Percentiles rank a stretch among this genome's conserved stretches.
phyloP scores from a whole-genome alignment of 106 monocot genomes.

The Ottelia alismoides region DNA sequence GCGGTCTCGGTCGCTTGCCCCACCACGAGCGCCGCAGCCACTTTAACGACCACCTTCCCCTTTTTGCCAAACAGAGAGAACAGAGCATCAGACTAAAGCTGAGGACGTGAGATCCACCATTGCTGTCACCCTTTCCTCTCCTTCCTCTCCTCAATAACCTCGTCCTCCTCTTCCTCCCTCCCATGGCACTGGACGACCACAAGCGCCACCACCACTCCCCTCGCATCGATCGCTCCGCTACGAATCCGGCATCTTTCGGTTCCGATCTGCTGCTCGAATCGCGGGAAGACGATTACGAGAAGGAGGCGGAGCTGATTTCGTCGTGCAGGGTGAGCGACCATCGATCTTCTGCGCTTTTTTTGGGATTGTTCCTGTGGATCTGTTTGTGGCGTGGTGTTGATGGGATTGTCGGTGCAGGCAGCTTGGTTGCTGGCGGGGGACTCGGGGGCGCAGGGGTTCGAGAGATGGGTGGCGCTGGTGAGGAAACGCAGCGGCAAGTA shows the following conservation, averaged over 20 bases:
- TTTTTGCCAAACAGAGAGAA: neutral
- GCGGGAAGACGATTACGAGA: neutral
- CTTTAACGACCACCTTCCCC: neutral
- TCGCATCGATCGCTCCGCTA: neutral
- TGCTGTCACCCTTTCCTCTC: neutral
- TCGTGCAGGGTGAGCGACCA: neutral
- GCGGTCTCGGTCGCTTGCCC: neutral
- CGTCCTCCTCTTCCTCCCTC: neutral
- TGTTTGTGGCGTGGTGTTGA: neutral
- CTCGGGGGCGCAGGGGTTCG: slow-evolving; percentile 23
- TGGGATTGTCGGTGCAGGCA: slow-evolving; percentile 8
- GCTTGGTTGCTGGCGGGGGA: slow-evolving; percentile 17
- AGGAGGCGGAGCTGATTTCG: neutral
- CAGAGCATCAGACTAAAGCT: neutral
- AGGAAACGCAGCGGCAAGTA: slow-evolving; percentile 36
- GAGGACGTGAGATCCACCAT: neutral
- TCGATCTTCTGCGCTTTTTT: neutral
- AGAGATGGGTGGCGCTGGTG: slow-evolving; percentile 50
- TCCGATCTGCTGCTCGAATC: neutral
- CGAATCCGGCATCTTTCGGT: neutral
- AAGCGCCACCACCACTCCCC: neutral
- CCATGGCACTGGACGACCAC: neutral
- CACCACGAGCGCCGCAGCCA: neutral
- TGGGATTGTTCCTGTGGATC: neutral
- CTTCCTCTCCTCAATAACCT: neutral